A percentile compares a stretch with the other conserved stretches of the same genome.
Evolutionary conservation across 2,329 filamentous ascomycete species (phyloP).

Genomic region (Verticillium albo-atrum): DNA sequence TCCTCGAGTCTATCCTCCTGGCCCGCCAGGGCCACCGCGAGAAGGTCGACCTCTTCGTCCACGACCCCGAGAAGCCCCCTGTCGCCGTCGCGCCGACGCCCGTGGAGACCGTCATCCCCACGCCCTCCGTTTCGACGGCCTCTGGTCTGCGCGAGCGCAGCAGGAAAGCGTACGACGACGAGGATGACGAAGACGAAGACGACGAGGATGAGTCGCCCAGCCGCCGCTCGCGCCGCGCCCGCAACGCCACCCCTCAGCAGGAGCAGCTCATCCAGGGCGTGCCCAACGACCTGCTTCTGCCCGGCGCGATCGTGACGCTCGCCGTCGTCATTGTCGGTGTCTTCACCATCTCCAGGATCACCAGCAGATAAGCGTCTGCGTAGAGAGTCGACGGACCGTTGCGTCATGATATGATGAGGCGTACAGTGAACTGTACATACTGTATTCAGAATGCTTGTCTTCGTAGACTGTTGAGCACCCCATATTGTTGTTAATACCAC

Average conservation of each 20-base stretch:
- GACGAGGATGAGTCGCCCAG: constrained; percentile 47
- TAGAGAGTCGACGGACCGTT: background rate
- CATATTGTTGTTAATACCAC: constrained; percentile 12
- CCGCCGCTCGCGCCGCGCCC: constrained; percentile 38
- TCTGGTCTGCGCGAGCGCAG: constrained; percentile 46
- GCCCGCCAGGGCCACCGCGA: constrained; percentile 74
- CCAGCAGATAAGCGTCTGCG: constrained; percentile 44
- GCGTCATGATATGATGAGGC: constrained; percentile 31
- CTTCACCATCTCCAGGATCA: constrained; percentile 76
- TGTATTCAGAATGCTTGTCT: constrained; percentile 13
- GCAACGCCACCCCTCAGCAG: constrained; percentile 38
- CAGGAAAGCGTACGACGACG: constrained; percentile 41
- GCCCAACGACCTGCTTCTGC: constrained; percentile 88
- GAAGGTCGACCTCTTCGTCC: constrained; percentile 96
- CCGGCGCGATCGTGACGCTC: constrained; percentile 91
- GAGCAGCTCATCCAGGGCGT: constrained; percentile 86
- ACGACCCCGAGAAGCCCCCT: constrained; percentile 87
- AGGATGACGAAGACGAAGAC: constrained; percentile 52
- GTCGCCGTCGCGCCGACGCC: constrained; percentile 56
- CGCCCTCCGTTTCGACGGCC: constrained; percentile 44
- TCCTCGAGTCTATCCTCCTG: constrained; percentile 83
- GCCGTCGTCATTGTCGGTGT: constrained; percentile 92
- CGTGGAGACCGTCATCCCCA: constrained; percentile 31
- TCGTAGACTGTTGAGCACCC: constrained; percentile 12
- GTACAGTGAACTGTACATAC: constrained; percentile 28